Evolutionary conservation across 2,329 filamentous ascomycete species (phyloP).

Genomic region (Sodiomyces alkalinus): DNA sequence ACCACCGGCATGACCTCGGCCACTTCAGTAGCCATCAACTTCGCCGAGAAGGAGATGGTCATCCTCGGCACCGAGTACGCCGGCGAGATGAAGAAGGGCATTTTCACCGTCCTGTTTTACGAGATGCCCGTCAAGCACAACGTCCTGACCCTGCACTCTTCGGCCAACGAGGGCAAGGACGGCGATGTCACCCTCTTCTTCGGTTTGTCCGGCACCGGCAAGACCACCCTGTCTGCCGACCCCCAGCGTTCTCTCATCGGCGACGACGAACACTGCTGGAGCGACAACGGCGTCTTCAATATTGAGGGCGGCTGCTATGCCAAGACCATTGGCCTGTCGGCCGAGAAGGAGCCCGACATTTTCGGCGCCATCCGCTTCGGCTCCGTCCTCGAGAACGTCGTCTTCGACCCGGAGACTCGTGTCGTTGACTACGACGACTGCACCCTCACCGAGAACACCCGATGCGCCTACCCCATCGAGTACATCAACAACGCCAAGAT

Average conservation of each 20-base stretch:
- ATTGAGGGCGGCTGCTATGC: conserved; percentile 99
- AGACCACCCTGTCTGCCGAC: conserved; percentile 95
- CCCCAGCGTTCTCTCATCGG: conserved; percentile 92
- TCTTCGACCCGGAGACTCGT: conserved; percentile 84
- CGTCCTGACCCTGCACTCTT: conserved; percentile 94
- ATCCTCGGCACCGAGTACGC: conserved; percentile 98
- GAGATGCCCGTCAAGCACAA: conserved; percentile 99
- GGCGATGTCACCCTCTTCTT: conserved; percentile 99
- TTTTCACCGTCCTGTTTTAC: conserved; percentile 99
- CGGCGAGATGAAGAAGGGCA: conserved; percentile 93
- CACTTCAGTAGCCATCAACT: conserved; percentile 97
- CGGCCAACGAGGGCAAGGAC: conserved; percentile 87
- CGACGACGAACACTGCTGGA: conserved; percentile 99
- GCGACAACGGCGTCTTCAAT: conserved; percentile 93
- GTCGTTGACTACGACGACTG: conserved; percentile 89
- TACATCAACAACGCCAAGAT: conserved; percentile 99
- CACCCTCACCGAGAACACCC: conserved; percentile 95
- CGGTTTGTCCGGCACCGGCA: conserved; percentile 93
- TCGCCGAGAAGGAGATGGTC: conserved; percentile 99
- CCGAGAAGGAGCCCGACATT: conserved; percentile 98
- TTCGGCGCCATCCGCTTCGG: conserved; percentile 92
- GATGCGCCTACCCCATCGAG: conserved; percentile 97
- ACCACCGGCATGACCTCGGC: conserved; percentile 98
- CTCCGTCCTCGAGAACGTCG: conserved; percentile 95
- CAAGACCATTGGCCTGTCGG: conserved; percentile 94